Conservation (phyloP, 352 stramenopile genomes). For the Pythium diclinum region DNA sequence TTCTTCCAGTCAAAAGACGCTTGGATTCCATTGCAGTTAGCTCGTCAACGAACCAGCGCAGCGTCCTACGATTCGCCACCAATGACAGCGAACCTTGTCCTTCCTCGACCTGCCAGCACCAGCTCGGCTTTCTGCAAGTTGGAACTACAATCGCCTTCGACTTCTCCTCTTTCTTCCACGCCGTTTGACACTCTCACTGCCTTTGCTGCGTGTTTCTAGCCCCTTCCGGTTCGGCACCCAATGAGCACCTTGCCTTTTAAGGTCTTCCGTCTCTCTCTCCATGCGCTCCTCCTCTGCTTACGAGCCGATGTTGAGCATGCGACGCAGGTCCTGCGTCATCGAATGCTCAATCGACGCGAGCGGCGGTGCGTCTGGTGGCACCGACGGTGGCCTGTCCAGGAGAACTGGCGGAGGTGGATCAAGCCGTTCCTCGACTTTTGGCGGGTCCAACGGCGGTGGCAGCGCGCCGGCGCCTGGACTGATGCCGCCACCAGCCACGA, state of each 20-base stretch:
- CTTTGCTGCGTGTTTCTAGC: background rate
- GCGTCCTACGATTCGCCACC: background rate
- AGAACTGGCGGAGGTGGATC: slow-evolving; percentile 18
- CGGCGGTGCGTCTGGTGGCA: slow-evolving; percentile 20
- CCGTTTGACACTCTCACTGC: background rate
- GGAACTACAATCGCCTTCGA: background rate
- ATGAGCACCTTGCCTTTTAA: background rate
- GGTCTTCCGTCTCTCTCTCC: background rate
- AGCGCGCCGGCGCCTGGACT: slow-evolving; percentile 21
- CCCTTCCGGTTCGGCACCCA: background rate
- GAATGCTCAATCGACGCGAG: slow-evolving; percentile 52
- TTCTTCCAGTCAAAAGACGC: background rate
- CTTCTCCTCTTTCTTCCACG: background rate
- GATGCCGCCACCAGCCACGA: slow-evolving; percentile 34
- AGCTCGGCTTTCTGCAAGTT: background rate
- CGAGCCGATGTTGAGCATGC: slow-evolving; percentile 76
- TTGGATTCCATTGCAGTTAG: background rate
- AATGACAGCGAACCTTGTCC: background rate
- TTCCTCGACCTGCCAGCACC: background rate
- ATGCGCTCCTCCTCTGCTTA: slow-evolving; percentile 25
- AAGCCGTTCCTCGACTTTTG: slow-evolving; percentile 21
- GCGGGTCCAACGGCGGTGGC: slow-evolving; percentile 30
- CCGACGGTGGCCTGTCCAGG: slow-evolving; percentile 32
- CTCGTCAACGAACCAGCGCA: background rate
- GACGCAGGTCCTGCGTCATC: slow-evolving; percentile 76